Base-by-base conservation (phyloP, 768 basidiomycete species). In the Candolleomyces eurysporus region DNA sequence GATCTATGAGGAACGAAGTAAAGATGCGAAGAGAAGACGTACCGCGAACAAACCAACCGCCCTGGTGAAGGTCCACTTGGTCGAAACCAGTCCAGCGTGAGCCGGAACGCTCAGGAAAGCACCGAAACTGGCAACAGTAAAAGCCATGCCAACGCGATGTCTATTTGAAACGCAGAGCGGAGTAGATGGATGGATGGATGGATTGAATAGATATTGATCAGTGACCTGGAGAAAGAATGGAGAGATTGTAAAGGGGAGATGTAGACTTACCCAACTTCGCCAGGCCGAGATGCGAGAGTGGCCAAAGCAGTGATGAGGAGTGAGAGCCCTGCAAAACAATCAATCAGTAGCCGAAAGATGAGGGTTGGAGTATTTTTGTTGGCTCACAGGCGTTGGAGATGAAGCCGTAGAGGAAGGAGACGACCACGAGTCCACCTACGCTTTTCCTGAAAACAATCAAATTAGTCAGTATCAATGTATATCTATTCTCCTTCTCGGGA, bases 381-480 rank as follows among this genome's bases (percentile, higher is more conserved):
- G 16, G 65, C 76, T 61, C 61, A 80, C 79, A 81, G 45, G 79
- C 78, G n/a, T 81, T 80, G 7, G 82, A 77, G 56, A 78, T 77
- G 49, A 83, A 67, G 7, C 82, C 82, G 60, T 84, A 84, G 45
- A 84, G 67, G 22, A 81, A 66, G 17, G 76, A 72, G 36, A 82
- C 74, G 43, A 72, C 70, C 52, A 79, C 70, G 26, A 81, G 69
- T n/a, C 74, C 73, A 5, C 69, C 73, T 8, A 70, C 61, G 48
- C 68, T 73, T 60, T 75, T 70, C 45, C 78, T 79, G 58, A 26
- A 13, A 17, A 31, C 46, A 6, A 48, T 51, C 4, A 39, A 22
- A 2, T 53, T 49, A 17, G 8, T 39, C 13, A 42, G 7, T 16
- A 5, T 3, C n/a, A 40, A 1, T 7, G 43, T 22, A 19, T 2